These are phyloP conservation scores for Cladosporium sp. DNA, from an alignment of 2,329 filamentous ascomycete genomes.

Conservation along the genomic window DNA sequence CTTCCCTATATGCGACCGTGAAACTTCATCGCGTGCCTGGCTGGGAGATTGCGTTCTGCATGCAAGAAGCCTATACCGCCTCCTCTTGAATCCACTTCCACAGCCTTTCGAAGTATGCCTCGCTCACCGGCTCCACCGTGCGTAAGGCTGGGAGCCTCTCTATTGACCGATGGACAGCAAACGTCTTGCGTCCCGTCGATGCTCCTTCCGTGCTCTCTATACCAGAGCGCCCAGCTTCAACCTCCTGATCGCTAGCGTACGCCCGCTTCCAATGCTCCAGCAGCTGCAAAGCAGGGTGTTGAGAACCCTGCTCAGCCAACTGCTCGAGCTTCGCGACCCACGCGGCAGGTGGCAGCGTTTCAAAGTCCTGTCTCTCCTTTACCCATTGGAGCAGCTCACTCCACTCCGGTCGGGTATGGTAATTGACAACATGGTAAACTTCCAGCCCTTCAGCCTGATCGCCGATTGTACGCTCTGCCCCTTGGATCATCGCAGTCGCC, in stretches of 20 bases:
- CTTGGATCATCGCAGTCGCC: conserved; percentile 45
- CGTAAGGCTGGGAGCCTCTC: conserved; percentile 38
- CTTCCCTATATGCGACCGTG: conserved; percentile 18
- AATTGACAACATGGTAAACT: conserved; percentile 54
- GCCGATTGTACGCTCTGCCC: conserved; percentile 31
- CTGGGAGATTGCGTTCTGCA: conserved; percentile 18
- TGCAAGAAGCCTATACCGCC: conserved; percentile 19
- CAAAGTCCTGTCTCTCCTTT: conserved; percentile 39
- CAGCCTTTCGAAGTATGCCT: conserved; percentile 45
- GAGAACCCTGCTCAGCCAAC: conserved; percentile 29
- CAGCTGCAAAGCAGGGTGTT: conserved; percentile 50
- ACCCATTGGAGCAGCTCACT: conserved; percentile 50
- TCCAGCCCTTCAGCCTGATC: conserved; percentile 18
- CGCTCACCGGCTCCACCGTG: conserved; percentile 43
- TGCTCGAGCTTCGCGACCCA: conserved; percentile 45
- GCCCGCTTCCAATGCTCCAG: conserved; percentile 52
- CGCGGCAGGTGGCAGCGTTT: conserved; percentile 42
- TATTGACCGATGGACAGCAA: conserved; percentile 39
- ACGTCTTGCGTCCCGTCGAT: conserved; percentile 26
- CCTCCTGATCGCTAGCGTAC: conserved; percentile 32
- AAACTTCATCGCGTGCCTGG: conserved; percentile 16
- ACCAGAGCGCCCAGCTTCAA: conserved; percentile 11
- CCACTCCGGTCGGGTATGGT: conserved; percentile 47
- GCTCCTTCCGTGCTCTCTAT: conserved; percentile 11
- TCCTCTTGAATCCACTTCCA: conserved; percentile 42